Percentiles rank a stretch among this genome's conserved stretches.
These are phyloP conservation scores for Pestalotiopsis sp. DNA, from an alignment of 2,329 filamentous ascomycete genomes.

Conservation along the genomic window DNA sequence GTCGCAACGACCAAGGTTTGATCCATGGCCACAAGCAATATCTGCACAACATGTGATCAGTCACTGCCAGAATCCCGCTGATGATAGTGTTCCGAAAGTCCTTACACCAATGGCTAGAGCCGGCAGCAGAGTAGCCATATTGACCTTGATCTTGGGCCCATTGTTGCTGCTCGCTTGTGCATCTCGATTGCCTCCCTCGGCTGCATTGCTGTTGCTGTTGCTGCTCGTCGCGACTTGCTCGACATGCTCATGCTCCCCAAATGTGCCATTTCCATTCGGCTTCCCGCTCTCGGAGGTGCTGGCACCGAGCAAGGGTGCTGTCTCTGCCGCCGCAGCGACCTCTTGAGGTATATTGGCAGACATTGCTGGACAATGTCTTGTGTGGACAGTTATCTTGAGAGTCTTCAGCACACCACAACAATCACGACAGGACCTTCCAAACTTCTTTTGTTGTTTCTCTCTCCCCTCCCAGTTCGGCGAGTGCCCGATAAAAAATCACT, in stretches of 20 bases:
- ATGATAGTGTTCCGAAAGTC: background rate
- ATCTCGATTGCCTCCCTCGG: constrained; percentile 17
- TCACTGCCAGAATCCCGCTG: background rate
- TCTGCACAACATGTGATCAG: constrained; percentile 40
- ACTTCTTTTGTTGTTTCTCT: background rate
- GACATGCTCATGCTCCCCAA: constrained; percentile 11
- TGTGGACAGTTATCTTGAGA: background rate
- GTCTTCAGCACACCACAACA: background rate
- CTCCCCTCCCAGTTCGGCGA: background rate
- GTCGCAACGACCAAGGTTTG: constrained; percentile 78
- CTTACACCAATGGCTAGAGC: constrained; percentile 30
- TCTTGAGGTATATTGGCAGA: constrained; percentile 13
- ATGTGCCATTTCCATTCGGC: constrained; percentile 22
- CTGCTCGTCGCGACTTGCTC: constrained; percentile 29
- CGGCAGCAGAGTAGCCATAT: constrained; percentile 29
- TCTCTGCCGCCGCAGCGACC: constrained; percentile 22
- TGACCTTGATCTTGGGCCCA: constrained; percentile 26
- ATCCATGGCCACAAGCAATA: constrained; percentile 75
- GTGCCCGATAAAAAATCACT: background rate
- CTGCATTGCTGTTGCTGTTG: constrained; percentile 23
- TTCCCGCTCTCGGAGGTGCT: constrained; percentile 19
- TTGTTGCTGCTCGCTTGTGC: constrained; percentile 17
- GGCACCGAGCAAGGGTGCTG: constrained; percentile 27
- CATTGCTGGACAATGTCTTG: background rate
- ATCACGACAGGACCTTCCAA: background rate